phyloP scores from a whole-genome alignment of 176 grass and related monocot species.

The Avena atlantica region DNA sequence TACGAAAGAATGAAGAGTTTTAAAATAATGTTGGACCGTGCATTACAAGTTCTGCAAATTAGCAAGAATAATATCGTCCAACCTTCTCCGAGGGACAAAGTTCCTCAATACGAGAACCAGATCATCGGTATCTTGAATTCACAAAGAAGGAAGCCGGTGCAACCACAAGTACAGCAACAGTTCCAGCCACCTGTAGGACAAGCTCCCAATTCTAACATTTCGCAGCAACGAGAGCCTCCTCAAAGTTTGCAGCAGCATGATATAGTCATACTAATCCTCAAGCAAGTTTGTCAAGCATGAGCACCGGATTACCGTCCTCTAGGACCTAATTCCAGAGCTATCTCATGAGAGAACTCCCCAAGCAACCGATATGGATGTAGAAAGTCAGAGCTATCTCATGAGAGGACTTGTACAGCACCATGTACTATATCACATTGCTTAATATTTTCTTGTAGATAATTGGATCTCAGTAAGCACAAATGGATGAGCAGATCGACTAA shows the following conservation, averaged over 20 bases:
- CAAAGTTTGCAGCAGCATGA: constrained; percentile 74
- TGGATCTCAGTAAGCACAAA: too few relatives aligned
- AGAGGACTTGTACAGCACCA: background rate
- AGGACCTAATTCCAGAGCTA: background rate
- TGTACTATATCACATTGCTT: too few relatives aligned
- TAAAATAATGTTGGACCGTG: constrained; percentile 60
- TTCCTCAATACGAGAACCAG: constrained; percentile 67
- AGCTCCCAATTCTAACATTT: constrained; percentile 55
- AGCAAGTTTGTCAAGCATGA: constrained; percentile 57
- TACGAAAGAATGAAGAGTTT: constrained; percentile 75
- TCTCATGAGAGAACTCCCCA: background rate
- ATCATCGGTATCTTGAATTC: constrained; percentile 62
- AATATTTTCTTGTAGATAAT: too few relatives aligned
- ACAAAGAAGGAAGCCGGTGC: constrained; percentile 63
- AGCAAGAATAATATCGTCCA: constrained; percentile 58
- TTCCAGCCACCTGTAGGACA: constrained; percentile 63
- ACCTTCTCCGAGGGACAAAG: constrained; percentile 54
- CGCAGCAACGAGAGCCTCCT: constrained; percentile 58
- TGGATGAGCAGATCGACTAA: too few relatives aligned
- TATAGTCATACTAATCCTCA: constrained; percentile 63
- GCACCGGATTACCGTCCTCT: constrained; percentile 55
- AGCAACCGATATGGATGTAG: background rate
- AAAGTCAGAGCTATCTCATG: background rate
- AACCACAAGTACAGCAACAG: constrained; percentile 51
- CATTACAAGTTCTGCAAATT: constrained; percentile 55